phyloP scores from a whole-genome alignment of 192 early-diverging fungal species.

The Coemansia javaensis region DNA sequence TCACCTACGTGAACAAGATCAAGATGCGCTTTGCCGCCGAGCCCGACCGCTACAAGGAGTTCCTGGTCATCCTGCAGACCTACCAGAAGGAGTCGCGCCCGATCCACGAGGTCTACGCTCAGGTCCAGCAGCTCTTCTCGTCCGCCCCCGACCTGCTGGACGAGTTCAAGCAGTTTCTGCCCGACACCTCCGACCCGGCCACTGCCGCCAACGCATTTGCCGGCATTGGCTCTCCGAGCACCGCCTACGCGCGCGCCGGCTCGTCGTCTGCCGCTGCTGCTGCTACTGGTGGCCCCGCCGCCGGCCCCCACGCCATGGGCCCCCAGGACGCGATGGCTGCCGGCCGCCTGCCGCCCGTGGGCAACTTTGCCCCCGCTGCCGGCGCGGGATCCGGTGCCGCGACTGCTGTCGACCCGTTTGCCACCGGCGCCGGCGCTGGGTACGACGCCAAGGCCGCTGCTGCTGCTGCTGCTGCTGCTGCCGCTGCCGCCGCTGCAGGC shows the following conservation, averaged over 20 bases:
- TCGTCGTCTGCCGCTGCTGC: background rate
- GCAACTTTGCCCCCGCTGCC: constrained; percentile 51
- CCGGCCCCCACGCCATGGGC: constrained; percentile 13
- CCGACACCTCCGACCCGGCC: constrained; percentile 70
- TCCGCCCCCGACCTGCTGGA: constrained; percentile 84
- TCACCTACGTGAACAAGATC: constrained; percentile 99
- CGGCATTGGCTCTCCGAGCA: constrained; percentile 21
- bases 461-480: constrained; percentile 18
- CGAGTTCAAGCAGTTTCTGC: constrained; percentile 98
- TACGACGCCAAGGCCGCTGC: constrained; percentile 12
- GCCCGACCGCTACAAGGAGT: constrained; percentile 96
- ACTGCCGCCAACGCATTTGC: constrained; percentile 6
- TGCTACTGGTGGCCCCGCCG: background rate
- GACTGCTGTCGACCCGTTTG: constrained; percentile 19
- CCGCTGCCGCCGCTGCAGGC: constrained; percentile 18
- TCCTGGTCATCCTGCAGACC: constrained; percentile 94
- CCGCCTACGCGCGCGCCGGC: constrained; percentile 23
- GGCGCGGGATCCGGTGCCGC: too few species aligned
- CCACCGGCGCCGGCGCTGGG: background rate
- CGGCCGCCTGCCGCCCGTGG: constrained; percentile 54
- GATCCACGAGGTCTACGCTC: constrained; percentile 94
- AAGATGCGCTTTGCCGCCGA: constrained; percentile 93
- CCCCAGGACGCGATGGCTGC: constrained; percentile 15
- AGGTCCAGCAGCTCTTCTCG: constrained; percentile 87
- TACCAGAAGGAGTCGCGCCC: constrained; percentile 96